phyloP scores from a whole-genome alignment of 345 rosid species.

The Excoecaria agallocha region DNA sequence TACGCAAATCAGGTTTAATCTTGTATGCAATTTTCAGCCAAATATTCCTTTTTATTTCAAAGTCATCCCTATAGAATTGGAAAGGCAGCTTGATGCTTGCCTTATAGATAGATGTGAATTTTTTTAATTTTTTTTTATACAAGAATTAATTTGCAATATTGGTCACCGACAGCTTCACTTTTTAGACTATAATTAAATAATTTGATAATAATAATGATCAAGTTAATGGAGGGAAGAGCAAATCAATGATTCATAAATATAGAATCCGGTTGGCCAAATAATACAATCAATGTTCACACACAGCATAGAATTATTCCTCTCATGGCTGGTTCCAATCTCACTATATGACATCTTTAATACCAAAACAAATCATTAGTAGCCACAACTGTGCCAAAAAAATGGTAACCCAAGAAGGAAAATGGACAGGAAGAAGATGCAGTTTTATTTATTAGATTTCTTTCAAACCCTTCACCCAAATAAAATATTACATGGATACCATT shows the following conservation, averaged over 20 bases:
- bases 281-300: too few species aligned
- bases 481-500: background rate
- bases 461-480: too few species aligned
- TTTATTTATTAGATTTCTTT: background rate
- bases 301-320: background rate
- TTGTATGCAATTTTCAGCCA: too few species aligned
- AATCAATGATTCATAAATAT: background rate
- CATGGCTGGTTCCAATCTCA: background rate
- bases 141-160: background rate
- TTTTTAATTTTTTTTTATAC: too few species aligned
- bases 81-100: too few species aligned
- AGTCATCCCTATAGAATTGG: too few species aligned
- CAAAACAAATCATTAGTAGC: too few species aligned
- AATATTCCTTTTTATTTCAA: too few species aligned
- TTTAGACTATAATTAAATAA: background rate
- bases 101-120: too few species aligned
- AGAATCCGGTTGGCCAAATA: too few species aligned
- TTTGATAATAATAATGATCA: background rate
- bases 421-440: background rate
- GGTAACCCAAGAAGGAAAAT: background rate
- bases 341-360: too few species aligned
- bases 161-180: background rate
- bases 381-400: background rate
- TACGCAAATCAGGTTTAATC: too few species aligned
- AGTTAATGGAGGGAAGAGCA: background rate